A percentile compares a stretch with the other conserved stretches of the same genome.
Conservation (phyloP, 1,139 yeast genomes). For the Saccharomyces hybrid region DNA sequence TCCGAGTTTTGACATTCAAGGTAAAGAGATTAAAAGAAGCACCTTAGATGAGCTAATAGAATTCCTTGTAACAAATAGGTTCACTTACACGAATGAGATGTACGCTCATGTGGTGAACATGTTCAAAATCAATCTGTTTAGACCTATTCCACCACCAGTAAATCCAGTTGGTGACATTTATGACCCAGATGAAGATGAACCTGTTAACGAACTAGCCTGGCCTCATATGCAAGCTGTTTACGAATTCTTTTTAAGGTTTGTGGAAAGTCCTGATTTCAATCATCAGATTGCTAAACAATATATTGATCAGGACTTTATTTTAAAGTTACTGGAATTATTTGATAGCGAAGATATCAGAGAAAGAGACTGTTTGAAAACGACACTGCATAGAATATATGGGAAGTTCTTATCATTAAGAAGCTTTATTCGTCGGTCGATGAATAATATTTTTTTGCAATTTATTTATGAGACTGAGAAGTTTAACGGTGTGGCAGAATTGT, state of each 20-base stretch:
- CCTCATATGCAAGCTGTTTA: slow-evolving; percentile 97
- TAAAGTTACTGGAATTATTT: slow-evolving; percentile 74
- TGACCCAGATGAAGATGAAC: slow-evolving; percentile 99
- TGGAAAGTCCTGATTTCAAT: slow-evolving; percentile 91
- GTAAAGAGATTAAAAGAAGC: slow-evolving; percentile 82
- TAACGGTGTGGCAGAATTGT: slow-evolving; percentile 90
- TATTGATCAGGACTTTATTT: slow-evolving; percentile 84
- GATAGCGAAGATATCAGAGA: slow-evolving; percentile 97
- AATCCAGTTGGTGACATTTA: slow-evolving; percentile 93
- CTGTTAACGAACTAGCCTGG: slow-evolving; percentile 95
- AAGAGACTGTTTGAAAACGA: slow-evolving; percentile 89
- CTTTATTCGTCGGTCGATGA: slow-evolving; percentile 84
- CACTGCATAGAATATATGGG: slow-evolving; percentile 92
- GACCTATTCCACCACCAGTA: slow-evolving; percentile 98
- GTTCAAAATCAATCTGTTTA: slow-evolving; percentile 82
- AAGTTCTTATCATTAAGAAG: slow-evolving; percentile 86
- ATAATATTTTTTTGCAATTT: slow-evolving; percentile 87
- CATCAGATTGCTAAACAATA: slow-evolving; percentile 89
- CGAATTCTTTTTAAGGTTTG: slow-evolving; percentile 85
- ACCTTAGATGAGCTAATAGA: slow-evolving; percentile 86
- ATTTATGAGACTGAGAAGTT: slow-evolving; percentile 92
- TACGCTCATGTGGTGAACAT: slow-evolving; percentile 80
- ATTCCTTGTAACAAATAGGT: slow-evolving; percentile 73
- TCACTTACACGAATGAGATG: slow-evolving; percentile 85
- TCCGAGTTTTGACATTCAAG: slow-evolving; percentile 84